phyloP scores from a whole-genome alignment of 208 protist genomes.

The Trypanosoma theileri region DNA sequence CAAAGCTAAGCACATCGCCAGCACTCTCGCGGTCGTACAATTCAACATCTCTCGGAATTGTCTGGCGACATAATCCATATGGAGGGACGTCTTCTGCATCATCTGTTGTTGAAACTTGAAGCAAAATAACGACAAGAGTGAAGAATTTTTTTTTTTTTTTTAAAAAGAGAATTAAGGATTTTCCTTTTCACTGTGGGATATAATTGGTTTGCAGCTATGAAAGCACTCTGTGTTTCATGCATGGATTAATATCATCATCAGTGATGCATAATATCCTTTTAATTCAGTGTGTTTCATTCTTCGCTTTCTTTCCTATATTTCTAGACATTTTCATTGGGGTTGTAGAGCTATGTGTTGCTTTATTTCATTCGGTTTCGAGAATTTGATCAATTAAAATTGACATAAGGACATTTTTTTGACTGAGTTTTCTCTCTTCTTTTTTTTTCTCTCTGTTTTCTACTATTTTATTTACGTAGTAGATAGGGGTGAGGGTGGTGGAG shows the following conservation, averaged over 20 bases:
- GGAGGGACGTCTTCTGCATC: conserved; percentile 50
- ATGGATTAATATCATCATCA: too few relatives aligned
- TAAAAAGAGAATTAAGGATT: neutral
- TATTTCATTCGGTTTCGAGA: too few relatives aligned
- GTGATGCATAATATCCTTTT: too few relatives aligned
- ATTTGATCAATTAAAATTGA: too few relatives aligned
- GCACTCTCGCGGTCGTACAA: conserved; percentile 53
- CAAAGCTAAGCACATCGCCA: conserved; percentile 46
- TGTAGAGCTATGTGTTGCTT: too few relatives aligned
- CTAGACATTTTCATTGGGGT: too few relatives aligned
- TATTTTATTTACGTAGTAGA: neutral
- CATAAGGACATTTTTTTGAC: neutral
- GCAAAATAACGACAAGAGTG: conserved; percentile 1
- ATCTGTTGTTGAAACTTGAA: conserved; percentile 67
- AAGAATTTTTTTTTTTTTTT: conserved; percentile 3
- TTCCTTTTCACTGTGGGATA: neutral
- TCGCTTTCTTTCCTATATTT: conserved; percentile 6
- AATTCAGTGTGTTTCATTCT: neutral
- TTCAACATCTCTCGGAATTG: conserved; percentile 56
- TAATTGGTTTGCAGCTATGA: too few relatives aligned
- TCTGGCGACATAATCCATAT: conserved; percentile 87
- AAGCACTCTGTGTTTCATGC: too few relatives aligned
- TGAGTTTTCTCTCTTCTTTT: conserved; percentile 2
- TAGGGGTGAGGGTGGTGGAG: too few relatives aligned
- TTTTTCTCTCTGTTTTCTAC: conserved; percentile 3